These are phyloP conservation scores for Gracilaria vermiculophylla DNA, from an alignment of 23 red algal species.

Conservation along the genomic window DNA sequence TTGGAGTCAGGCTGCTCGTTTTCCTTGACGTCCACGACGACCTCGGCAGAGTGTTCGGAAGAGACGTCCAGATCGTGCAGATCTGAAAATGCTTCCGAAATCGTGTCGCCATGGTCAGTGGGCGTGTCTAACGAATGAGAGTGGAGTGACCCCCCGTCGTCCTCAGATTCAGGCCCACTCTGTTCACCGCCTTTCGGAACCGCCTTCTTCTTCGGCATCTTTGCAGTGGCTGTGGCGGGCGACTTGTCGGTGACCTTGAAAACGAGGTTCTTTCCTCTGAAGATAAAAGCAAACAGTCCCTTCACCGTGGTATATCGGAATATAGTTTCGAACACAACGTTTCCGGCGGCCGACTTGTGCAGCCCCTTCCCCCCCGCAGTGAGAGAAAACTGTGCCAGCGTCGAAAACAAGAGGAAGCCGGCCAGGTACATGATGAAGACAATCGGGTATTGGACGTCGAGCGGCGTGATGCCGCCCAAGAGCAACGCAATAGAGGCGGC, in stretches of 20 bases:
- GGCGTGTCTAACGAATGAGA: too few species aligned
- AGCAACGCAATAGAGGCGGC: conserved; percentile 11
- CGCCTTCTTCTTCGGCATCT: background rate
- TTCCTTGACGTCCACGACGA: background rate
- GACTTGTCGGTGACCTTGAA: conserved; percentile 51
- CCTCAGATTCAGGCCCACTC: too few species aligned
- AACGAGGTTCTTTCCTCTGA: conserved; percentile 16
- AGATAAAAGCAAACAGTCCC: conserved; percentile 23
- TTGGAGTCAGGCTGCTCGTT: background rate
- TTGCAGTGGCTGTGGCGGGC: background rate
- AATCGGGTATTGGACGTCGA: conserved; percentile 34
- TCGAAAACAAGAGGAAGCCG: background rate
- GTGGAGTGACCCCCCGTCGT: too few species aligned
- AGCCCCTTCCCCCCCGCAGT: conserved; percentile 6
- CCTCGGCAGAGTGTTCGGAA: background rate
- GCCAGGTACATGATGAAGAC: conserved; percentile 11
- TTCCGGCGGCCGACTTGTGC: background rate
- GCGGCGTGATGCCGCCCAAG: conserved; percentile 7
- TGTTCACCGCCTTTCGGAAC: too few species aligned
- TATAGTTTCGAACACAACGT: conserved; percentile 38
- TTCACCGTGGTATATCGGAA: conserved; percentile 42
- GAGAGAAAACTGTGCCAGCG: conserved; percentile 1
- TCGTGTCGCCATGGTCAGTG: too few species aligned
- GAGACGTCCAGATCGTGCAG: background rate
- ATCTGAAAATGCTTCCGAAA: background rate